A percentile compares a stretch with the other conserved stretches of the same genome.
These are phyloP conservation scores for Atractiella rhizophila DNA, from an alignment of 768 basidiomycete genomes.

Conservation along the genomic window DNA sequence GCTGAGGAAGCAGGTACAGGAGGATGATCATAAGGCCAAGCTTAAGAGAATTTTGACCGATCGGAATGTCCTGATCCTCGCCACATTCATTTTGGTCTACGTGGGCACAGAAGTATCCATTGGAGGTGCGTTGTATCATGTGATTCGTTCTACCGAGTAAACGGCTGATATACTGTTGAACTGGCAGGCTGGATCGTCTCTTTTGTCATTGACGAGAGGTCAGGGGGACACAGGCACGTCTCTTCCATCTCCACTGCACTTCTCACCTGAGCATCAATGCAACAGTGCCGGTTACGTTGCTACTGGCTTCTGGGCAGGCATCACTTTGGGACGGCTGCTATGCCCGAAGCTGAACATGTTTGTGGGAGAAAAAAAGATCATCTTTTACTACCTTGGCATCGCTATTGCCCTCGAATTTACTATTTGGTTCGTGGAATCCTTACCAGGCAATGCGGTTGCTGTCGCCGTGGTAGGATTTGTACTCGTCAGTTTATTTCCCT, in stretches of 20 bases:
- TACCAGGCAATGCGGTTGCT: neutral
- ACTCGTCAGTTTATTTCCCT: neutral
- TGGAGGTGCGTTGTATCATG: no score
- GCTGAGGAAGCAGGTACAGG: no score
- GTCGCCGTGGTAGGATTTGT: neutral
- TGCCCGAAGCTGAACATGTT: constrained; percentile 23
- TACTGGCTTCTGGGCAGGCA: constrained; percentile 24
- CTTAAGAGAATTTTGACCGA: no score
- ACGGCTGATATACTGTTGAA: no score
- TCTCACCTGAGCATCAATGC: no score
- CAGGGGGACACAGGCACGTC: no score
- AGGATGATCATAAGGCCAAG: no score
- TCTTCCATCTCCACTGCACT: no score
- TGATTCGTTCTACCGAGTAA: no score
- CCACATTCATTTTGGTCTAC: no score
- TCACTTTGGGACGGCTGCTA: constrained; percentile 32
- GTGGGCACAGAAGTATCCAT: constrained; percentile 22
- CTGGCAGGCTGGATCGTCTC: constrained; percentile 19
- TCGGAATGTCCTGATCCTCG: no score
- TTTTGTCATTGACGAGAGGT: constrained; percentile 11
- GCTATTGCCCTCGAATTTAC: neutral
- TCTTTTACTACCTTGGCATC: neutral
- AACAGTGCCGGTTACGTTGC: constrained; percentile 20
- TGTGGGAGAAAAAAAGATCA: neutral
- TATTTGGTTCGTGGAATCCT: neutral